A percentile compares a stretch with the other conserved stretches of the same genome.
These are phyloP conservation scores for Neonectria coccinea DNA, from an alignment of 2,329 filamentous ascomycete species.

Conservation along the genomic window DNA sequence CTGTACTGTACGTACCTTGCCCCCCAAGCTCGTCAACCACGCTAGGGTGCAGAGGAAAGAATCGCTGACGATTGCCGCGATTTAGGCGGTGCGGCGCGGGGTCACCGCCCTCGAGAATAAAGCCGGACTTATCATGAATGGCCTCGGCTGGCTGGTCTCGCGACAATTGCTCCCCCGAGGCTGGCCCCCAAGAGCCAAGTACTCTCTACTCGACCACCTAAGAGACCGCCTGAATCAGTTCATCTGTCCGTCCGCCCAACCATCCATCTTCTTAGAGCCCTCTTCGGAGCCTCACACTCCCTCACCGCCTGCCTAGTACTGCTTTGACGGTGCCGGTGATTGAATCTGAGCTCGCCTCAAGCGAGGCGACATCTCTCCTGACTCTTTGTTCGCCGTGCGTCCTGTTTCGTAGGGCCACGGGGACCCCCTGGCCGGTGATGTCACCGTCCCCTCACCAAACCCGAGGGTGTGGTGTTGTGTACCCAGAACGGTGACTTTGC, in stretches of 20 bases:
- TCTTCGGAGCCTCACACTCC: neutral
- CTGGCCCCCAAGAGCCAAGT: slow-evolving; percentile 15
- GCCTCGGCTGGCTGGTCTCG: slow-evolving; percentile 34
- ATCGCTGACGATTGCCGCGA: slow-evolving; percentile 28
- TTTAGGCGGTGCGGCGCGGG: slow-evolving; percentile 43
- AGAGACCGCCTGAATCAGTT: slow-evolving; percentile 1
- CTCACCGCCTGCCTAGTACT: slow-evolving; percentile 23
- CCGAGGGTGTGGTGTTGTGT: slow-evolving; percentile 39
- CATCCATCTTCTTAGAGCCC: slow-evolving; percentile 15
- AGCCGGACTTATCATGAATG: slow-evolving; percentile 43
- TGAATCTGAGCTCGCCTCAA: slow-evolving; percentile 7
- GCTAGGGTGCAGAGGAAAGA: slow-evolving; percentile 16
- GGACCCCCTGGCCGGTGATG: slow-evolving; percentile 42
- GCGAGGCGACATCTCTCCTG: slow-evolving; percentile 16
- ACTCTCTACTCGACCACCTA: slow-evolving; percentile 5
- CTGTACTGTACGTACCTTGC: neutral
- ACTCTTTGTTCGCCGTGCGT: slow-evolving; percentile 20
- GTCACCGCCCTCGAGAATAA: slow-evolving; percentile 49
- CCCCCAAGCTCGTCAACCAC: slow-evolving; percentile 11
- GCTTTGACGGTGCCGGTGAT: slow-evolving; percentile 9
- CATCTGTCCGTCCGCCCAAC: slow-evolving; percentile 15
- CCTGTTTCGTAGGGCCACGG: slow-evolving; percentile 32
- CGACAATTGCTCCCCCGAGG: slow-evolving; percentile 14
- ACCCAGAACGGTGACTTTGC: slow-evolving; percentile 21
- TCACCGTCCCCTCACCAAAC: slow-evolving; percentile 41